Evolutionary conservation across 2,329 filamentous ascomycete genomes (phyloP).

Genomic region (Pseudogymnoascus destructans): DNA sequence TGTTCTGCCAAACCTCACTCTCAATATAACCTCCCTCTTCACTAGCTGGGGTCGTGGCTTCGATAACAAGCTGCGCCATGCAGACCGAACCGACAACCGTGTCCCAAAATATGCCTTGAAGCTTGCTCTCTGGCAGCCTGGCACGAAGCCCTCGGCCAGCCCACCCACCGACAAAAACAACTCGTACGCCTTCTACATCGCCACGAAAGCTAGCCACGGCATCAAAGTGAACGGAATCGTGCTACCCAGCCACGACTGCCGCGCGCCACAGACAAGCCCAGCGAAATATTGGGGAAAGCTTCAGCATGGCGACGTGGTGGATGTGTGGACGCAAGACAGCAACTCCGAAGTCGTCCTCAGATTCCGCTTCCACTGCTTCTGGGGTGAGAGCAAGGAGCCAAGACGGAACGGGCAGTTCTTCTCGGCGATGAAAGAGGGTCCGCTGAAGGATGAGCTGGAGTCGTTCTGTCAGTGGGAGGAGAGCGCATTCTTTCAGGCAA

Average conservation of each 20-base stretch:
- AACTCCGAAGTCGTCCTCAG: slow-evolving; percentile 22
- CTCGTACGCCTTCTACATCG: slow-evolving; percentile 51
- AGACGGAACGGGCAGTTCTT: slow-evolving; percentile 17
- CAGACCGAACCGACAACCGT: slow-evolving; percentile 48
- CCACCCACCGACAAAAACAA: slow-evolving; percentile 32
- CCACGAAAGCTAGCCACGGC: slow-evolving; percentile 63
- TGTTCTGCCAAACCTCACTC: slow-evolving; percentile 44
- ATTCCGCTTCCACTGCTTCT: slow-evolving; percentile 24
- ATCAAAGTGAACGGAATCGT: slow-evolving; percentile 65
- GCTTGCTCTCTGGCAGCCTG: slow-evolving; percentile 59
- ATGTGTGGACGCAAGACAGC: slow-evolving; percentile 47
- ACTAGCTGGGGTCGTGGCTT: slow-evolving; percentile 66
- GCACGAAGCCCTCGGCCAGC: slow-evolving; percentile 48
- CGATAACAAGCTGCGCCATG: slow-evolving; percentile 55
- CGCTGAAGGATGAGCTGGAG: slow-evolving; percentile 19
- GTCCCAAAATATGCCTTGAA: slow-evolving; percentile 75
- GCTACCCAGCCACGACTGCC: slow-evolving; percentile 43
- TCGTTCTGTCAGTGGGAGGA: slow-evolving; percentile 18
- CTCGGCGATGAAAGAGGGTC: slow-evolving; percentile 14
- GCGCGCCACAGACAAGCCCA: slow-evolving; percentile 37
- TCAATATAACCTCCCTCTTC: slow-evolving; percentile 53
- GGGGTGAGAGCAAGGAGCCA: slow-evolving; percentile 19
- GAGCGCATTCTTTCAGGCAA: slow-evolving; percentile 1
- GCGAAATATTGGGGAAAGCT: slow-evolving; percentile 52
- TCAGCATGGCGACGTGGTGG: slow-evolving; percentile 63